Conservation (phyloP, 2,329 filamentous ascomycete genomes). For the Aspergillus sp. region DNA sequence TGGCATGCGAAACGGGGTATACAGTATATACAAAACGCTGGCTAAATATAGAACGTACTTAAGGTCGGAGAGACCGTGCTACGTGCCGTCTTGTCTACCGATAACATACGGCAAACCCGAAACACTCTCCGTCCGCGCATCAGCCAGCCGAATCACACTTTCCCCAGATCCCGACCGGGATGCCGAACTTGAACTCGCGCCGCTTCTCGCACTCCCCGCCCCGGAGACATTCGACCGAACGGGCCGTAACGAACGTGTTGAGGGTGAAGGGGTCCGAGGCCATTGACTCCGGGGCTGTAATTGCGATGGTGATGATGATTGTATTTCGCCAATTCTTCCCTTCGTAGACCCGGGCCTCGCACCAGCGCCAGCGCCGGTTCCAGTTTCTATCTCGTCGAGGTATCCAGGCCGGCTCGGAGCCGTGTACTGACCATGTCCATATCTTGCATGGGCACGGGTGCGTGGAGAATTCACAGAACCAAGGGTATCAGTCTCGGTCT, state of each 20-base stretch:
- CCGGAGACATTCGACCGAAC: constrained; percentile 27
- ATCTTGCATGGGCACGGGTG: constrained; percentile 8
- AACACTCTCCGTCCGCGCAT: constrained; percentile 21
- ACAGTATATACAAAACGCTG: neutral
- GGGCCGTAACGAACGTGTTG: constrained; percentile 34
- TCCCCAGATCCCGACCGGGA: constrained; percentile 22
- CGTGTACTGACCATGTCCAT: neutral
- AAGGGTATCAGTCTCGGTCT: constrained; percentile 27
- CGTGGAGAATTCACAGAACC: constrained; percentile 22
- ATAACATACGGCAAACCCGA: constrained; percentile 38
- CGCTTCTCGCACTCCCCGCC: constrained; percentile 20
- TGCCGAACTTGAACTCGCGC: constrained; percentile 11
- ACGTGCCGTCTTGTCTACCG: constrained; percentile 10
- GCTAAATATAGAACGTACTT: neutral
- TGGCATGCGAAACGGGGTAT: no score
- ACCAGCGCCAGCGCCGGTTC: neutral
- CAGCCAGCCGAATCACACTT: constrained; percentile 41
- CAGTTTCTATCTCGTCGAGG: constrained; percentile 25
- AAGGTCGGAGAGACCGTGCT: neutral
- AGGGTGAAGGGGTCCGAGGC: constrained; percentile 30
- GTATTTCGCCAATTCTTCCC: neutral
- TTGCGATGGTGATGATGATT: neutral
- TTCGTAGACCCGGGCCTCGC: neutral
- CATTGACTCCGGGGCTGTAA: neutral
- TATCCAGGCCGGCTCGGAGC: constrained; percentile 10